phyloP scores from a whole-genome alignment of 805 yeast genomes.

The Teunomyces aglyptinius region DNA sequence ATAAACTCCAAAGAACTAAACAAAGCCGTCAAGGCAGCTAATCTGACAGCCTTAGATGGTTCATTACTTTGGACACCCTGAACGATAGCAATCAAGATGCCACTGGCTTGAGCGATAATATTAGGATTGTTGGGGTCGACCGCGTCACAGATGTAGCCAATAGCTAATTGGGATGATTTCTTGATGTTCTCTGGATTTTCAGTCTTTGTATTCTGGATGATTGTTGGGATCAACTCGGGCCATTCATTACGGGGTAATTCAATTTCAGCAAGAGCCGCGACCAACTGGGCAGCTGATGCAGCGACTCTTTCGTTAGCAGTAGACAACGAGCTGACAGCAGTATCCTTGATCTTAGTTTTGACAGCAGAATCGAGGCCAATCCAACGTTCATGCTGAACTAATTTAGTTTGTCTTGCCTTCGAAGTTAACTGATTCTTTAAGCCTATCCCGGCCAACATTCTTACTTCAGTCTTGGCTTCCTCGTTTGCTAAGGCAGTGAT shows the following conservation, averaged over 20 bases:
- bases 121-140: slow-evolving; percentile 82
- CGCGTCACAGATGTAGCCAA: slow-evolving; percentile 94
- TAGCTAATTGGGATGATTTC: slow-evolving; percentile 80
- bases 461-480: slow-evolving; percentile 66
- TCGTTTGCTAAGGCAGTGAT: slow-evolving; percentile 70
- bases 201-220: slow-evolving; percentile 82
- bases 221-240: slow-evolving; percentile 79
- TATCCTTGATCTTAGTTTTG: slow-evolving; percentile 64
- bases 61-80: slow-evolving; percentile 92
- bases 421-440: slow-evolving; percentile 86
- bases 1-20: slow-evolving; percentile 90
- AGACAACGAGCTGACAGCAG: slow-evolving; percentile 56
- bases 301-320: slow-evolving; percentile 77
- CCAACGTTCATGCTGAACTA: slow-evolving; percentile 74
- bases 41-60: slow-evolving; percentile 68
- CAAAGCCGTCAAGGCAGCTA: slow-evolving; percentile 89
- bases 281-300: slow-evolving; percentile 85
- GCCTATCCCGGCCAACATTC: slow-evolving; percentile 87
- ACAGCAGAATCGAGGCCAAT: slow-evolving; percentile 51
- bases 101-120: slow-evolving; percentile 81
- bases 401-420: slow-evolving; percentile 63
- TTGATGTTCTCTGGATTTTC: slow-evolving; percentile 78
- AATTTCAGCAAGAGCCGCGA: slow-evolving; percentile 95
- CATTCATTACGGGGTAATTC: slow-evolving; percentile 87
- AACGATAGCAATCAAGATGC: slow-evolving; percentile 90